Evolutionary conservation across 164 flowering plant genomes (phyloP).

Genomic region (Macadamia tetraphylla): DNA sequence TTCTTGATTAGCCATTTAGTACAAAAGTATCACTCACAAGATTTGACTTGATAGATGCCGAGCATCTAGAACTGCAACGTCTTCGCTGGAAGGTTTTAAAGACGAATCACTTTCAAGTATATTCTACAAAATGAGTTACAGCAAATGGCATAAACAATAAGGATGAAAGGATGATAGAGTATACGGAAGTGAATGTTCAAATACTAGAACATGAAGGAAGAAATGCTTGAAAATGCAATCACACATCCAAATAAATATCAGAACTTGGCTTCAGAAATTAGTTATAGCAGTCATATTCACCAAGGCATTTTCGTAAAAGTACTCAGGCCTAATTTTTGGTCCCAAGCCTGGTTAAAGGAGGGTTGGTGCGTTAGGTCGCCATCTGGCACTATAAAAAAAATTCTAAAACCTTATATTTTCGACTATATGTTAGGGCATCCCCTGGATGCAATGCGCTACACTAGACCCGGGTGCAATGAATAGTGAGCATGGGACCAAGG

Average conservation of each 20-base stretch:
- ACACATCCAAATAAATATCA: not conserved
- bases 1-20: not conserved
- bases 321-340: no score
- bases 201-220: not conserved
- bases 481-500: no score
- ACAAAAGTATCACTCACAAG: constrained; percentile 47
- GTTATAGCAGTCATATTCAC: not conserved
- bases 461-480: no score
- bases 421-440: no score
- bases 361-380: no score
- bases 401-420: no score
- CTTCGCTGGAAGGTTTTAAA: constrained; percentile 54
- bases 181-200: not conserved
- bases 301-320: not conserved
- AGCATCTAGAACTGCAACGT: constrained; percentile 49
- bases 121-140: constrained; percentile 34
- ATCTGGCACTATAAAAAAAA: no score
- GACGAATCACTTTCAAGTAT: constrained; percentile 52
- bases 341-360: no score
- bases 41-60: constrained; percentile 54
- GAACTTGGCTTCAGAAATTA: not conserved
- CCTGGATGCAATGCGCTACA: no score
- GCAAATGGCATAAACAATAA: not conserved
- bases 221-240: not conserved
- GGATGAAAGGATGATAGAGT: not conserved